These are phyloP conservation scores for Mortierella hygrophila DNA, from an alignment of 192 early-diverging fungal genomes.

Conservation along the genomic window DNA sequence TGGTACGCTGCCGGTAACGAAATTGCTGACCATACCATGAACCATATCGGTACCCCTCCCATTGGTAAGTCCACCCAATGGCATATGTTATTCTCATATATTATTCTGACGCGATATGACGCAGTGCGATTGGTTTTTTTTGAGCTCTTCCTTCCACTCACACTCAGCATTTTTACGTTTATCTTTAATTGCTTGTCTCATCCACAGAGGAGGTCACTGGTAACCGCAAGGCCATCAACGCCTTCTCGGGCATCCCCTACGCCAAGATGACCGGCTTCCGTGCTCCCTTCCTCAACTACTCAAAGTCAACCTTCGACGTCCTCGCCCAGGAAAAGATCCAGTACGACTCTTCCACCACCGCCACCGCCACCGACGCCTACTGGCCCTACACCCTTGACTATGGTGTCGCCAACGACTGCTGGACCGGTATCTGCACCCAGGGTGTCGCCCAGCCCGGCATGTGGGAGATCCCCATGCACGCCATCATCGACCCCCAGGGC, in stretches of 20 bases:
- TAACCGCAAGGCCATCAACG: slow-evolving; percentile 56
- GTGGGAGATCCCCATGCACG: slow-evolving; percentile 78
- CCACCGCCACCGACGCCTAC: slow-evolving; percentile 58
- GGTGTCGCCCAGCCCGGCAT: slow-evolving; percentile 63
- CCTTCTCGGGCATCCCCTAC: slow-evolving; percentile 70
- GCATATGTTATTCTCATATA: background rate
- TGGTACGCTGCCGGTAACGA: slow-evolving; percentile 75
- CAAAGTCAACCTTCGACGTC: slow-evolving; percentile 58
- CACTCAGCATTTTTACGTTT: background rate
- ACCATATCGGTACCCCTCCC: slow-evolving; percentile 54
- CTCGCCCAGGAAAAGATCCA: slow-evolving; percentile 58
- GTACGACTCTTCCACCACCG: slow-evolving; percentile 70
- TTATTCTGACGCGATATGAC: background rate
- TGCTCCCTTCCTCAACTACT: slow-evolving; percentile 73
- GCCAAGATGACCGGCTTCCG: slow-evolving; percentile 73
- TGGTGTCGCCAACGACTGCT: slow-evolving; percentile 72
- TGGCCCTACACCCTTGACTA: slow-evolving; percentile 82
- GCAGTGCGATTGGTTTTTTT: background rate
- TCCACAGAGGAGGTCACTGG: slow-evolving; percentile 52
- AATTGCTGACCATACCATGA: slow-evolving; percentile 73
- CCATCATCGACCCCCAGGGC: slow-evolving; percentile 56
- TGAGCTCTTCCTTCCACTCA: background rate
- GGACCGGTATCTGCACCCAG: slow-evolving; percentile 64
- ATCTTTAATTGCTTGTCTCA: background rate
- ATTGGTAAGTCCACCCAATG: slow-evolving; percentile 21